Base-by-base conservation (phyloP, 2,329 filamentous ascomycete species). In the Pseudogymnoascus sp. region DNA sequence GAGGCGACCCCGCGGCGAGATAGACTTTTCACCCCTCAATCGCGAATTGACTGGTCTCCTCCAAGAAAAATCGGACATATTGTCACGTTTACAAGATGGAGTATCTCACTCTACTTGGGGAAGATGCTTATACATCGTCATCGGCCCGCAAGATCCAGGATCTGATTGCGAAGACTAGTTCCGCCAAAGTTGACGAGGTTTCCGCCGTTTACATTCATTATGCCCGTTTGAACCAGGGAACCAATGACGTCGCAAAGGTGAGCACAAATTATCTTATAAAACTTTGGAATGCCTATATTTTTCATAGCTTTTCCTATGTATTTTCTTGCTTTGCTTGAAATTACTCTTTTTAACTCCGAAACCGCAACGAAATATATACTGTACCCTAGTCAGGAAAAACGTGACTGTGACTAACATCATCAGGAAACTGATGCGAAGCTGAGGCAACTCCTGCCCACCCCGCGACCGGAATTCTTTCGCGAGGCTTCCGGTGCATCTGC, bases 191-290 rank as follows among this genome's bases (percentile, higher is more conserved):
- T 3, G 68, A 63, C 14, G 66, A 64, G 31, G 64, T 73, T 35
- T 63, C 62, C 33, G 71, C 69, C 14, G 63, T 67, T 29, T 72
- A 69, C 67, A 64, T 71, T 23, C 67, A 73, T 60, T 73, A 72
- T 65, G 65, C 66, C 2, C 69, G 70, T 62, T 60, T 72, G 55
- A 68, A 67, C 31, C 8, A 19, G 10, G 59, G 61, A 37, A 60
- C 65, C 45, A 61, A 61, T 19, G 62, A 67, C 21, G 59, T 61
- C 37, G 61, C 60, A 37, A 63, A 61, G 59, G 63, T 61, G 49
- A 37, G 63, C 62, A 23, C 39, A 26, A 31, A 23, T 63, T 60
- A 55, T 55, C 3, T 55, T 33, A 55, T 33, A 55, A 35, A 33
- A 21, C 49, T 55, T 33, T 21, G 11, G 10, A 55, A 55, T 55